Conservation (phyloP, 2,329 filamentous ascomycete species). For the Xylariaceae sp. region DNA sequence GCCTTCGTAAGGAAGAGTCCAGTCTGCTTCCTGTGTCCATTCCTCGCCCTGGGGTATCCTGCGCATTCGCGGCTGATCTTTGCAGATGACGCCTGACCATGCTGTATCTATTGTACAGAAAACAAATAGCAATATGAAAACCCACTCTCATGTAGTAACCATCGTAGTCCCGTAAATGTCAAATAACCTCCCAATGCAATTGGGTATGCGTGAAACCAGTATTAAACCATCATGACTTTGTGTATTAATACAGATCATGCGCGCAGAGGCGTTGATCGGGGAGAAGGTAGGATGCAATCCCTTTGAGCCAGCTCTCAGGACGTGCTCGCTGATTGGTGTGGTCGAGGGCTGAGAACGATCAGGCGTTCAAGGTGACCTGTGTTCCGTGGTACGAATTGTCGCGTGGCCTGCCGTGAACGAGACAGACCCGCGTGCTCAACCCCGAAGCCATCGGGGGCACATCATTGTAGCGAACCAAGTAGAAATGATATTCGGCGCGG, state of each 20-base stretch:
- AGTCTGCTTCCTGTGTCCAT: constrained; percentile 6
- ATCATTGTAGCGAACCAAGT: constrained; percentile 5
- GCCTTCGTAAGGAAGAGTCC: constrained; percentile 12
- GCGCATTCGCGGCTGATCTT: constrained; percentile 26
- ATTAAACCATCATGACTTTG: constrained; percentile 23
- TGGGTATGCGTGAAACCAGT: constrained; percentile 12
- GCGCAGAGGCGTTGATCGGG: constrained; percentile 15
- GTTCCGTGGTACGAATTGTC: not conserved
- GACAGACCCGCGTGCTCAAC: not conserved
- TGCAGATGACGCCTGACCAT: constrained; percentile 26
- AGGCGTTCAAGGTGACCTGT: not conserved
- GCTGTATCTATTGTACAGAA: constrained; percentile 21
- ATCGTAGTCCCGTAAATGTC: constrained; percentile 20
- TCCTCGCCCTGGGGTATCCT: constrained; percentile 31
- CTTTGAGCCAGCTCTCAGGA: constrained; percentile 26
- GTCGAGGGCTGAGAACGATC: constrained; percentile 1
- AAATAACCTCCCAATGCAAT: constrained; percentile 20
- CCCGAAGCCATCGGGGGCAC: constrained; percentile 6
- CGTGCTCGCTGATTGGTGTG: constrained; percentile 8
- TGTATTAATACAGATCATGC: constrained; percentile 24
- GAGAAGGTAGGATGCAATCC: constrained; percentile 19
- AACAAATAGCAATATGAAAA: constrained; percentile 9
- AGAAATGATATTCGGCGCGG: constrained; percentile 17
- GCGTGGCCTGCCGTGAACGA: constrained; percentile 1
- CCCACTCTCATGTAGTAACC: constrained; percentile 11